These are phyloP conservation scores for Ehretia macrophylla DNA, from an alignment of 257 asterid genomes.

Conservation along the genomic window DNA sequence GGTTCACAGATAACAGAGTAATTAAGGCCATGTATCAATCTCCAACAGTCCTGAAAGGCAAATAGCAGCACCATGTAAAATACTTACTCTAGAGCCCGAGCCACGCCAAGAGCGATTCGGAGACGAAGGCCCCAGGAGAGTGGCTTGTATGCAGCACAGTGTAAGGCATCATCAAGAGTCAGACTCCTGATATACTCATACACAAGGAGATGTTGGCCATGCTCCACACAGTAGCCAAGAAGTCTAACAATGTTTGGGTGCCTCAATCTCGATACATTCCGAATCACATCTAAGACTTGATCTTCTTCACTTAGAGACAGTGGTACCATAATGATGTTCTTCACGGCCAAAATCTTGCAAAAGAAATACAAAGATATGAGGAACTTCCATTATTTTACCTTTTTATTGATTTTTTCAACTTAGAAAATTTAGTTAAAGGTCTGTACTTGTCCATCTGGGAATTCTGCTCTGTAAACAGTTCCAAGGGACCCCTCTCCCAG, in stretches of 20 bases:
- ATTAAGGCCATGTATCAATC: too few relatives aligned
- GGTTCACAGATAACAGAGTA: slow-evolving; percentile 4
- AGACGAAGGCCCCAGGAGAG: slow-evolving; percentile 67
- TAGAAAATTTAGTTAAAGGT: slow-evolving; percentile 3
- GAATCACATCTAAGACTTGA: slow-evolving; percentile 65
- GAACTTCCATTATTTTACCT: slow-evolving; percentile 2
- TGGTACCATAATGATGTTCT: slow-evolving; percentile 57
- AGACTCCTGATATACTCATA: slow-evolving; percentile 64
- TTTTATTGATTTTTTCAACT: neutral
- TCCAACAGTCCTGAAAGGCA: neutral
- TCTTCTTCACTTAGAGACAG: slow-evolving; percentile 75
- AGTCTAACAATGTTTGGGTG: slow-evolving; percentile 84
- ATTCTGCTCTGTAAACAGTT: slow-evolving; percentile 74
- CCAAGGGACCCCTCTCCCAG: slow-evolving; percentile 94
- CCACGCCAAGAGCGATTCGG: slow-evolving; percentile 65
- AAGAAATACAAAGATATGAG: slow-evolving; percentile 9
- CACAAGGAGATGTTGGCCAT: slow-evolving; percentile 69
- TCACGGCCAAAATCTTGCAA: slow-evolving; percentile 69
- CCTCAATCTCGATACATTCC: slow-evolving; percentile 59
- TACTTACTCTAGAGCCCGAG: slow-evolving; percentile 74
- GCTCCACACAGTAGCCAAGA: slow-evolving; percentile 74
- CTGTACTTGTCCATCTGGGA: slow-evolving; percentile 76
- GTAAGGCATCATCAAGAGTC: slow-evolving; percentile 73
- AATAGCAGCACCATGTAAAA: neutral
- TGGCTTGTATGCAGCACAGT: slow-evolving; percentile 40